Evolutionary conservation across 2,329 filamentous ascomycete species (phyloP), one percentile per base, ranked within the genome.

Genomic region (Samsoniella hepiali): DNA sequence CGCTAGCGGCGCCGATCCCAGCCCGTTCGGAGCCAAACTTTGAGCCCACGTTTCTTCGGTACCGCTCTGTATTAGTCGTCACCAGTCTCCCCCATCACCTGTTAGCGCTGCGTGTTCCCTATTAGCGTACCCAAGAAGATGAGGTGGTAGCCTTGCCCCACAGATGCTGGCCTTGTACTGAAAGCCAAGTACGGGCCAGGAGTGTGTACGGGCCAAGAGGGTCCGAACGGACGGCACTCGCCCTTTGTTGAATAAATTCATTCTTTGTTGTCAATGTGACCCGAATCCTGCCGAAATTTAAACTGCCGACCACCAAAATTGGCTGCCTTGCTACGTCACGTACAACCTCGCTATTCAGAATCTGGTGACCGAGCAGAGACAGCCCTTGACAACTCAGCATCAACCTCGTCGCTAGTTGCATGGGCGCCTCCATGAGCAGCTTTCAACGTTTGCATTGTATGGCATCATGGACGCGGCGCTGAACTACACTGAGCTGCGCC

Each of bases 41-140:
- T 32, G 29, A 31, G 59, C 42, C 59, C 59, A 62, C 59, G 59
- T 62, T 62, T 36, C 51, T 27, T 47, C 22, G 40, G 31, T 38
- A 9, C 5, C 8, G 51, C 15, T 32, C 11, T 38, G 38, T 45
- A 62, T 55, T 56, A 62, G 59, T 53, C 40, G 47, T 61, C 58
- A 61, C 49, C 49, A 38, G 49, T 36, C 34, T 34, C 27, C 11
- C 5, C 36, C 27, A 47, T 62, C 50, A 62, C 58, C 58, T 55
- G 58, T 31, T 36, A 61, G 38, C 29, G 29, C 40, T 27, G 58
- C 58, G 58, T 61, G 58, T 29, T 44, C 34, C 27, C 7, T 38
- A 6, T 22, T 58, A 57, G 36, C 34, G 38, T 45, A 32, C 22
- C 22, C 22, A 22, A 22, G 47, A 29, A 27, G 47, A 29, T 27